These are phyloP conservation scores for Tetraselmis chui DNA, from an alignment of 139 green algal species.

Conservation along the genomic window DNA sequence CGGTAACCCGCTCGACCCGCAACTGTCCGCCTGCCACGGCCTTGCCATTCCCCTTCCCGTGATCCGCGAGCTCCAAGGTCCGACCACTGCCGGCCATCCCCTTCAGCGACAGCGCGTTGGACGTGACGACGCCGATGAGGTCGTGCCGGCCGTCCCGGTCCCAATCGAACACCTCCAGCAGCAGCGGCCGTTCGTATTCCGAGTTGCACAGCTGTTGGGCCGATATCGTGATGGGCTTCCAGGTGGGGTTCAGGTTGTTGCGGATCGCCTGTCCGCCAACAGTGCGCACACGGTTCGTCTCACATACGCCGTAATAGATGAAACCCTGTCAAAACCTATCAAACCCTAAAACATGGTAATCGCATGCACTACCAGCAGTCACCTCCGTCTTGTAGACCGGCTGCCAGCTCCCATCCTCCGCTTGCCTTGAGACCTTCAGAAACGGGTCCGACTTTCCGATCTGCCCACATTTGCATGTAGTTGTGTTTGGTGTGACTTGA, in stretches of 20 bases:
- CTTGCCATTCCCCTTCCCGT: no score
- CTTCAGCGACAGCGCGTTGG: constrained; percentile 13
- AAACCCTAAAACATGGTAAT: no score
- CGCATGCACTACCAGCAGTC: no score
- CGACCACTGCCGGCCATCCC: background rate
- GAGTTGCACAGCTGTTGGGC: constrained; percentile 29
- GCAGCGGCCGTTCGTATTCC: constrained; percentile 22
- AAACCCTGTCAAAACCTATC: no score
- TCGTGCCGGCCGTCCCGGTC: constrained; percentile 15
- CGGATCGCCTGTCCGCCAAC: constrained; percentile 19
- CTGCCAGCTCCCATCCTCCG: background rate
- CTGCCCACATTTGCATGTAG: no score
- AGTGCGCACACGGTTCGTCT: background rate
- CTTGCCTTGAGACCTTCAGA: background rate
- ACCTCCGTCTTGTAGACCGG: background rate
- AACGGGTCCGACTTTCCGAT: background rate
- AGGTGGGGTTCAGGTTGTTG: constrained; percentile 33
- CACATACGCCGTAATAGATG: background rate
- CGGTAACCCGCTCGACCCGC: no score
- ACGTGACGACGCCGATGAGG: constrained; percentile 7
- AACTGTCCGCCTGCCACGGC: no score
- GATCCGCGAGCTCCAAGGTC: background rate
- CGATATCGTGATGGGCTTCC: constrained; percentile 20
- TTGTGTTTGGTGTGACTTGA: no score
- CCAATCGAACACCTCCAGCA: constrained; percentile 15